phyloP scores from a whole-genome alignment of 176 grass and related monocot species.

The Musa beccarii region DNA sequence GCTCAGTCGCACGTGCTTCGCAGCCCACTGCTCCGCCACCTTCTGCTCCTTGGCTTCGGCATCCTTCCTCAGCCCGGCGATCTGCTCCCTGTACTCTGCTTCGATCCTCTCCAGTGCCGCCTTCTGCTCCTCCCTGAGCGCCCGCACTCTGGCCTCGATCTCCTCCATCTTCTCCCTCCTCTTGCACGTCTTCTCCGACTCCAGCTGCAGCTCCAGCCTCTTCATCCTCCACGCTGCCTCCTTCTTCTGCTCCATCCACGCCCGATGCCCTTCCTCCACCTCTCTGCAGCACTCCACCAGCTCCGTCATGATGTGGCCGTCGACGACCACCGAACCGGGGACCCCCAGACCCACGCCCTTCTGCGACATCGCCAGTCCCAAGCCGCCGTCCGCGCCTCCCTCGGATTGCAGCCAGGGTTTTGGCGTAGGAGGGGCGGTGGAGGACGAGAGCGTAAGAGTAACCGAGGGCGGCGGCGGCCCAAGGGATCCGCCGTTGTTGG shows the following conservation, averaged over 20 bases:
- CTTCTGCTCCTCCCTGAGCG: slow-evolving; percentile 53
- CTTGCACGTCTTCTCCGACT: slow-evolving; percentile 55
- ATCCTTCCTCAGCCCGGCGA: slow-evolving; percentile 53
- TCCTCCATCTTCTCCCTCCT: slow-evolving; percentile 72
- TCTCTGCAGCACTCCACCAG: slow-evolving; percentile 63
- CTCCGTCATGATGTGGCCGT: slow-evolving; percentile 23
- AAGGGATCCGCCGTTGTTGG: slow-evolving; percentile 22
- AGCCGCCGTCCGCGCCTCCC: neutral
- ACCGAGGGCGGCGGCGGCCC: slow-evolving; percentile 34
- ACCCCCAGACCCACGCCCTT: neutral
- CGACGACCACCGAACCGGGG: neutral
- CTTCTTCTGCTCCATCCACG: slow-evolving; percentile 72
- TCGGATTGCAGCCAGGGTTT: slow-evolving; percentile 4
- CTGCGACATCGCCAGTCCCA: slow-evolving; percentile 3
- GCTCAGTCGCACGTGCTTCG: slow-evolving; percentile 67
- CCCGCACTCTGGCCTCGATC: slow-evolving; percentile 65
- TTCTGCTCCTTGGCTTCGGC: slow-evolving; percentile 89
- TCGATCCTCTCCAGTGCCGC: slow-evolving; percentile 59
- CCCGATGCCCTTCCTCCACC: slow-evolving; percentile 75
- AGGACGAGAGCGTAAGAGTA: slow-evolving; percentile 28
- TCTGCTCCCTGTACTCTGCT: slow-evolving; percentile 65
- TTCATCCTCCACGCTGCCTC: slow-evolving; percentile 81
- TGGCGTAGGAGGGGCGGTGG: slow-evolving; percentile 14
- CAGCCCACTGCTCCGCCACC: slow-evolving; percentile 83
- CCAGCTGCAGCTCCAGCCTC: slow-evolving; percentile 85